Base-by-base conservation (phyloP, 352 stramenopile genomes). In the Phytophthora boehmeriae region DNA sequence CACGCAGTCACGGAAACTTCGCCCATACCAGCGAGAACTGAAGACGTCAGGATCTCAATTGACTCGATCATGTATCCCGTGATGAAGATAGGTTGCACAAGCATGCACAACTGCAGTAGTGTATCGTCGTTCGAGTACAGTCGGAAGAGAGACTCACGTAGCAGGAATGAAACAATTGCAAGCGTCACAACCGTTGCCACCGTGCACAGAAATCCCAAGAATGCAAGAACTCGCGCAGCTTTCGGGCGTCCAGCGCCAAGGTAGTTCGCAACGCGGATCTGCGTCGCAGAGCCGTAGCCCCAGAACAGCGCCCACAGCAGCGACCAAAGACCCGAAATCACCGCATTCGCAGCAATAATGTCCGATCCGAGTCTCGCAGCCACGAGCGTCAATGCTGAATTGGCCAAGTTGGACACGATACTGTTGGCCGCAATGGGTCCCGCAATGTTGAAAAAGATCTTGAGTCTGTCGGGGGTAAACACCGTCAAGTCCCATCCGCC, bases 231-330 rank as follows among this genome's bases (percentile, higher is more conserved):
- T 13, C 71, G 53, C 13, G 86, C 86, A 14, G 78, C 76, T 23
- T 85, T 76, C 2, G 86, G 83, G 19, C 81, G 80, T 59, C 84
- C 86, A 22, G 81, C 81, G 14, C 86, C 86, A 1, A 94, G 51
- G 49, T 92, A 86, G 57, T 92, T 92, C 25, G 86, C 81, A 23
- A 92, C 83, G 1, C 83, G 80, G 20, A 90, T 86, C 60, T 94
- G 86, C 23, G 84, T 90, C 5, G 82, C 84, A 22, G 80, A 92
- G 48, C 84, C 84, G 63, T 79, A 93, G 39, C 84, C 84, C 82
- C 82, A 93, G 62, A 93, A 91, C 5, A 92, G 70, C 13, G 83
- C 83, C 83, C 80, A 92, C 0, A 90, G 51, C 32, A 92, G 51
- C 2, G 73, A 78, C 80, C 81, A 92, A 0, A 90, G 49, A 1